Evolutionary conservation across 148 eudicot species (phyloP), one percentile per base, ranked within the genome.

Genomic region (Rhododendron simsii): DNA sequence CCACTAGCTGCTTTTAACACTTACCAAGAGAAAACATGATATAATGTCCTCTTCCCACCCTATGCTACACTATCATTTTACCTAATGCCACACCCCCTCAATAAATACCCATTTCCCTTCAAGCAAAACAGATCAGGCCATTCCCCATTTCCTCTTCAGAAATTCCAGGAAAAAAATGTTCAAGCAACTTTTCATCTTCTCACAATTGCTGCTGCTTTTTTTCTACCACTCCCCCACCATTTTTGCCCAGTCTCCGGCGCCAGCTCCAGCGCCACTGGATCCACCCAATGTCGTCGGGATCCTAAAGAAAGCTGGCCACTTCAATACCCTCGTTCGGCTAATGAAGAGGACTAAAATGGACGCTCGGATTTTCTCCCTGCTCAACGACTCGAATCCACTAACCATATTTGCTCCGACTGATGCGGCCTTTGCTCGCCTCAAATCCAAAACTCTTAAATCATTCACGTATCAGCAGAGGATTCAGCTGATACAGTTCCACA

Each of bases 241-340:
- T 18, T 45, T 16, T 4, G 76, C 78, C 5, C 28, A 69, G 45
- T 83, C 85, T 30, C 85, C 85, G 20, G 85, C 79, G 21, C 85
- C 85, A 9, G 57, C 85, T 4, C 85, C 78, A 7, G 59, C 78
- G 2, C 45, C 77, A 7, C 2, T 44, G 0, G 61, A 16, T 5
- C 78, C 79, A 16, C 78, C 85, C 41, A 16, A 83, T 14, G 15
- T 83, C 12, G 8, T 28, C 4, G 1, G 15, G 12, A 83, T 83
- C 85, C 85, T 83, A 16, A 71, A 69, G 33, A 71, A 83, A 37
- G 85, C 59, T 26, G 78, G 85, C 4, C 85, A 83, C 78, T 83
- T 83, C 10, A 45, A 10, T 7, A 67, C n/a, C 5, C 30, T 83
- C 2, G 30, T 83, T 21, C n/a, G 61, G 28, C 61, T 83, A 7